A percentile compares a stretch with the other conserved stretches of the same genome.
These are phyloP conservation scores for Sambucus nigra DNA, from an alignment of 129 eudicot genomes.

Conservation along the genomic window DNA sequence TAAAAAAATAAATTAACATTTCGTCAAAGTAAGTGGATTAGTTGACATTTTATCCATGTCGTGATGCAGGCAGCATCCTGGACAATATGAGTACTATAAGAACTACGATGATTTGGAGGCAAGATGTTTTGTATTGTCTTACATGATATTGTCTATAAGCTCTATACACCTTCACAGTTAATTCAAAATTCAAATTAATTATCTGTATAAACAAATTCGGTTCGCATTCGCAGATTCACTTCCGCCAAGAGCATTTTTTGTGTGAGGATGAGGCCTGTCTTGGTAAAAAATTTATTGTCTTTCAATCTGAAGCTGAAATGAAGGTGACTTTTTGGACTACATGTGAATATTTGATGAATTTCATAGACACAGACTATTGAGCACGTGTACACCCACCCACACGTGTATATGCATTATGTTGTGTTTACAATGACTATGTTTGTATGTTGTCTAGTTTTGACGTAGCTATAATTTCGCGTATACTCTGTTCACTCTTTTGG, in stretches of 20 bases:
- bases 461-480: neutral
- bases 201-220: constrained; percentile 1
- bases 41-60: neutral
- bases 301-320: constrained; percentile 76
- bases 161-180: neutral
- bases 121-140: constrained; percentile 15
- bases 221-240: constrained; percentile 53
- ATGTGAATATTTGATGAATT: neutral
- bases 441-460: too few species aligned
- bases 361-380: too few species aligned
- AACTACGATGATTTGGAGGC: constrained; percentile 96
- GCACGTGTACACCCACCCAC: neutral
- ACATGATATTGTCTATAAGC: neutral
- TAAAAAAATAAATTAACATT: neutral
- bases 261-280: constrained; percentile 94
- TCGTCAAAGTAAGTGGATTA: constrained; percentile 2
- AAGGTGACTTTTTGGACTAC: constrained; percentile 40
- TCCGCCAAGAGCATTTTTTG: constrained; percentile 73
- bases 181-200: too few species aligned
- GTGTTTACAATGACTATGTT: too few species aligned
- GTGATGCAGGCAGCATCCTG: constrained; percentile 79
- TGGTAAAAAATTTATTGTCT: constrained; percentile 70
- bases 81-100: constrained; percentile 82
- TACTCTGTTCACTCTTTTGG: neutral
- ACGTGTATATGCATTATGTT: neutral